Base-by-base conservation (phyloP, 2,329 filamentous ascomycete genomes). In the Chrysoporthe austroafricana region DNA sequence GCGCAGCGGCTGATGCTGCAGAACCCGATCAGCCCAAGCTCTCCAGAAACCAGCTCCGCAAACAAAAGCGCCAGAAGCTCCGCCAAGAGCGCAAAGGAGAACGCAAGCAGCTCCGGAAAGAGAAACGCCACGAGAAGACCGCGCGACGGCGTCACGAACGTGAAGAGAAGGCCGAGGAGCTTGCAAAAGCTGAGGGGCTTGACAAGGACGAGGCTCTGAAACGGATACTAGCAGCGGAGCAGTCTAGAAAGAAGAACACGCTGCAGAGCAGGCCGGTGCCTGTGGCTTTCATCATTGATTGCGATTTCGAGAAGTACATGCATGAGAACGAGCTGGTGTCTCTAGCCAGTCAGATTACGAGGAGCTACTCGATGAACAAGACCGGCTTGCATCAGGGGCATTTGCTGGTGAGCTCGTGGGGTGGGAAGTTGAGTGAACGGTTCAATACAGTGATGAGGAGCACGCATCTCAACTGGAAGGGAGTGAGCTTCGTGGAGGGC, bases 281-380 rank as follows among this genome's bases (percentile, higher is more conserved):
- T 1, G 81, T 98, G 32, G 88, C 92, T 0, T 82, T 99, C 72
- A 84, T 99, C 68, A 82, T 99, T 70, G 96, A 99, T 81, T 98
- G 95, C 79, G 89, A 92, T 72, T 99, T 96, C 77, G 94, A 99
- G 77, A 84, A 91, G 54, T 86, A 94, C 75, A 99, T 99, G 96
- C 85, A 85, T 62, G 91, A 95, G 48, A 91, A 91, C 73, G 96
- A 99, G 79, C 83, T 92, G 42, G 89, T 94, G 66, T 97, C 93
- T 4, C 85, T 99, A 14, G 88, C 88, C 1, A 88, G 89, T 67
- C 96, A 99, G 78, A 84, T 99, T 70, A 97, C 93, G 9, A 85
- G 96, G 66, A 91, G 87, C 67, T 99, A 99, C 79, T 93, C 94
- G 26, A 93, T 97, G 74, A 98, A 97, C 79, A 87, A 86, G 68